phyloP scores from a whole-genome alignment of 352 stramenopile species.

The Phytophthora podocarpi region DNA sequence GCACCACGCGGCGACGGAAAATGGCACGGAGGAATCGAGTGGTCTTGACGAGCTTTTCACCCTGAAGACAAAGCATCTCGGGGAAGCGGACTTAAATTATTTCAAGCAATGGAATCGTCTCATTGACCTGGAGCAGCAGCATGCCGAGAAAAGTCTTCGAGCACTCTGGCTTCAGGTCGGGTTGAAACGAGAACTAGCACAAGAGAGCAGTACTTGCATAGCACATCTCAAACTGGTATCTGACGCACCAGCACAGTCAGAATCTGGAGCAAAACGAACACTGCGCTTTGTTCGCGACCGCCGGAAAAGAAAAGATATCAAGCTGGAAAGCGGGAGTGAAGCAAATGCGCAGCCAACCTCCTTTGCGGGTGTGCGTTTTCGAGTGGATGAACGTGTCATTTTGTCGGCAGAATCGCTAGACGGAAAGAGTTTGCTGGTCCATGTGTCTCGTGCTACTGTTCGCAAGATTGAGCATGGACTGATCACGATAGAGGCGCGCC shows the following conservation, averaged over 20 bases:
- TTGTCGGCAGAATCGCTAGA: constrained; percentile 75
- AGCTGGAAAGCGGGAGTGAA: neutral
- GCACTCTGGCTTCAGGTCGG: constrained; percentile 72
- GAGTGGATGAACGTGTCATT: constrained; percentile 75
- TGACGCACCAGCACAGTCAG: constrained; percentile 38
- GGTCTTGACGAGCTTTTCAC: constrained; percentile 74
- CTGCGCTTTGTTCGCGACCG: constrained; percentile 61
- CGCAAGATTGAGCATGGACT: constrained; percentile 47
- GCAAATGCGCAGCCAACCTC: constrained; percentile 31
- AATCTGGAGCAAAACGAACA: constrained; percentile 43
- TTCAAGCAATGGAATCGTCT: constrained; percentile 78
- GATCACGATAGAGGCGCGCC: constrained; percentile 60
- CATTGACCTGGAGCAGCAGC: constrained; percentile 77
- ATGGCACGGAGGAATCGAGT: constrained; percentile 68
- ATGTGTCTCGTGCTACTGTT: constrained; percentile 63
- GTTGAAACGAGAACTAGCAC: constrained; percentile 55
- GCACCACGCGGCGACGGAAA: constrained; percentile 80
- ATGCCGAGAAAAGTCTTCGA: constrained; percentile 69
- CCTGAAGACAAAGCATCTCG: constrained; percentile 59
- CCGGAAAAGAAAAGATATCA: constrained; percentile 22
- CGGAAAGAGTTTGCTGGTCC: constrained; percentile 63
- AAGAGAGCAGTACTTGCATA: constrained; percentile 62
- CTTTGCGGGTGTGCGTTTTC: constrained; percentile 62
- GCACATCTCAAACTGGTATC: constrained; percentile 55
- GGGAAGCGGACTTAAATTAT: constrained; percentile 57